These are phyloP conservation scores for Lactarius deliciosus DNA, from an alignment of 768 basidiomycete genomes.

Conservation along the genomic window DNA sequence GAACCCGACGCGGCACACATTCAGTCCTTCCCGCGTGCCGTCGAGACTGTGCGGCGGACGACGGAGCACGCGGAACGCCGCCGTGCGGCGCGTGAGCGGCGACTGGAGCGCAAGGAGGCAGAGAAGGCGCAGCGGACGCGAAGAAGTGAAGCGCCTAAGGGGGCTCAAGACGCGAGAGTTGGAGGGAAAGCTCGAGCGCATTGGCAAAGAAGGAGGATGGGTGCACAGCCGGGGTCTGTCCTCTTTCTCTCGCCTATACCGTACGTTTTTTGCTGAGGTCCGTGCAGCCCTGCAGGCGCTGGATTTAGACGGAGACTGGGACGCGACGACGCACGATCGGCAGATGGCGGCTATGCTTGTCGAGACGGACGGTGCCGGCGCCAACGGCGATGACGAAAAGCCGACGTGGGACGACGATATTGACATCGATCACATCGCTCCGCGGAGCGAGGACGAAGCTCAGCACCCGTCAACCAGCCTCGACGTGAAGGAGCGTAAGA, in stretches of 20 bases:
- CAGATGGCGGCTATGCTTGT: conserved; percentile 80
- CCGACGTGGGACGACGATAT: conserved; percentile 93
- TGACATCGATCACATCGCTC: conserved; percentile 66
- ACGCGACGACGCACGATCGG: conserved; percentile 76
- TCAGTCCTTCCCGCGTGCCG: conserved; percentile 71
- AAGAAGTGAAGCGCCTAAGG: conserved; percentile 80
- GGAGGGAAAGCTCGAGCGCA: conserved; percentile 67
- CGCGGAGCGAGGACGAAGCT: conserved; percentile 36
- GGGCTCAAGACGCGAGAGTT: conserved; percentile 84
- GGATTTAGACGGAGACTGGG: conserved; percentile 92
- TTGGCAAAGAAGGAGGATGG: conserved; percentile 67
- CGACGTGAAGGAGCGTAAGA: conserved; percentile 25
- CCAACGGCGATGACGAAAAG: conserved; percentile 51
- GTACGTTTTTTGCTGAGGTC: background rate
- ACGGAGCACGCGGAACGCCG: conserved; percentile 58
- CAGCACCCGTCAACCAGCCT: conserved; percentile 1
- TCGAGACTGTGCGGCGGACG: conserved; percentile 62
- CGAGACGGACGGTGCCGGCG: conserved; percentile 44
- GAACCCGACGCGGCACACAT: conserved; percentile 77
- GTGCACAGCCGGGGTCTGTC: conserved; percentile 37
- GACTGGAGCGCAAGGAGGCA: conserved; percentile 76
- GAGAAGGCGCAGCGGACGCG: conserved; percentile 68
- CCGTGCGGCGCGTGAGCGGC: conserved; percentile 80
- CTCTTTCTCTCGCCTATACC: background rate
- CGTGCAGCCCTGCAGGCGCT: conserved; percentile 59